These are phyloP conservation scores for Rhytidhysteron rufulum DNA, from an alignment of 2,329 filamentous ascomycete genomes.

Conservation along the genomic window DNA sequence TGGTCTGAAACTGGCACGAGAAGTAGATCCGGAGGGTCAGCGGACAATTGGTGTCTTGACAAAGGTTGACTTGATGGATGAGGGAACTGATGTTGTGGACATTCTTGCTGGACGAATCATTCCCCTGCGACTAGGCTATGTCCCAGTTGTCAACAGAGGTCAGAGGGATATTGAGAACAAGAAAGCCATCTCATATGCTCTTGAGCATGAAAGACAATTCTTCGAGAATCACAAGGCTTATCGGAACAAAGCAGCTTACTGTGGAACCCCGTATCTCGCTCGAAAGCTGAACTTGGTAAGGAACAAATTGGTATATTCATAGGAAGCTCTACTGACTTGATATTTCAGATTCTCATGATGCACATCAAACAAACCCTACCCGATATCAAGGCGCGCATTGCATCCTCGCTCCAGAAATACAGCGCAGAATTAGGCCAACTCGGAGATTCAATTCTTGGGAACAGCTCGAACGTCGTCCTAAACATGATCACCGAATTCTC, in stretches of 20 bases:
- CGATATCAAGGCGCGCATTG: constrained; percentile 95
- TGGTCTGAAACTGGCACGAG: constrained; percentile 89
- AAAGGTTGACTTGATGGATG: constrained; percentile 99
- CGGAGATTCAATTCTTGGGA: constrained; percentile 91
- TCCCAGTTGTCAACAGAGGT: constrained; percentile 95
- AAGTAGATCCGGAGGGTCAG: constrained; percentile 96
- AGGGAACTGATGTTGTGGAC: constrained; percentile 96
- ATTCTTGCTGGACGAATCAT: constrained; percentile 98
- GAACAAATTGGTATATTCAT: constrained; percentile 11
- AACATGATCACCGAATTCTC: constrained; percentile 99
- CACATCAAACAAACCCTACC: constrained; percentile 99
- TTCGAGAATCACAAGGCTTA: constrained; percentile 99
- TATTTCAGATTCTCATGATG: constrained; percentile 87
- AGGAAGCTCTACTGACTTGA: constrained; percentile 19
- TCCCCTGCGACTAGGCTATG: constrained; percentile 87
- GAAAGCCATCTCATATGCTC: constrained; percentile 83
- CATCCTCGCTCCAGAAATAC: constrained; percentile 93
- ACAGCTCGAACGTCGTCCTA: constrained; percentile 92
- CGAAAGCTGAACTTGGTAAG: constrained; percentile 84
- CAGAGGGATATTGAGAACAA: constrained; percentile 99
- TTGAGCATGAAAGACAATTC: constrained; percentile 93
- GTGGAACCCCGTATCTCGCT: constrained; percentile 93
- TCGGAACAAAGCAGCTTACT: constrained; percentile 97
- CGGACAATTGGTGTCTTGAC: constrained; percentile 97
- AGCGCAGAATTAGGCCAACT: constrained; percentile 73